Percentiles rank a stretch among this genome's conserved stretches.
phyloP scores from a whole-genome alignment of 176 grass and related monocot species.

The Saccharum spontaneum region DNA sequence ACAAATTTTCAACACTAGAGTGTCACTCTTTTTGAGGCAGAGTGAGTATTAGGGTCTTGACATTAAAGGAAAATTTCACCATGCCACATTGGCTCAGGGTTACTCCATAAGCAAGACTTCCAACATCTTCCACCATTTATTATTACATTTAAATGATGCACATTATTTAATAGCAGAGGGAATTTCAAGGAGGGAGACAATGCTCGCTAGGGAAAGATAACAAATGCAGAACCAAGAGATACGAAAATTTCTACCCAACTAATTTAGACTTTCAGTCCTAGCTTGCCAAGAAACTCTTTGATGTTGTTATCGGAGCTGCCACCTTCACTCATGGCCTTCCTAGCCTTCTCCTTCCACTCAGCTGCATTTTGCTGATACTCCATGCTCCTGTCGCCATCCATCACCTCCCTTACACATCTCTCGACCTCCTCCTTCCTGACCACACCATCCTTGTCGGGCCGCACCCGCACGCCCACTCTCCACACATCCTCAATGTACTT shows the following conservation, averaged over 20 bases:
- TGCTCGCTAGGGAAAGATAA: background rate
- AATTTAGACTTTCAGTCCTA: background rate
- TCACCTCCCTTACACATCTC: conserved; percentile 26
- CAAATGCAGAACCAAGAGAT: background rate
- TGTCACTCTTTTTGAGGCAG: too few species aligned
- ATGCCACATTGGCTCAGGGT: too few species aligned
- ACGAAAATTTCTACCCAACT: background rate
- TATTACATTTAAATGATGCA: background rate
- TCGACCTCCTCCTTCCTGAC: conserved; percentile 29
- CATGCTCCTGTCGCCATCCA: conserved; percentile 17
- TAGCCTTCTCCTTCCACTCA: conserved; percentile 35
- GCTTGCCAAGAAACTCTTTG: conserved; percentile 22
- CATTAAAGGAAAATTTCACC: too few species aligned
- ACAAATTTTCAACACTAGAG: too few species aligned
- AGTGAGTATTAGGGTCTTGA: too few species aligned
- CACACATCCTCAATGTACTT: conserved; percentile 66
- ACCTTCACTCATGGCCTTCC: conserved; percentile 26
- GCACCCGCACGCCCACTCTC: conserved; percentile 44
- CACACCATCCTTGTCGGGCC: background rate
- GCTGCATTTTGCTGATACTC: conserved; percentile 42
- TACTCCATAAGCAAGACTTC: background rate
- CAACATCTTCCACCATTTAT: background rate
- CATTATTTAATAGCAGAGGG: background rate
- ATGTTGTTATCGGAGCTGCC: conserved; percentile 55
- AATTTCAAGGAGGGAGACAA: background rate